Percentiles rank a stretch among this genome's conserved stretches.
phyloP scores from a whole-genome alignment of 306 rosid genomes.

The Prunus kanzakura region DNA sequence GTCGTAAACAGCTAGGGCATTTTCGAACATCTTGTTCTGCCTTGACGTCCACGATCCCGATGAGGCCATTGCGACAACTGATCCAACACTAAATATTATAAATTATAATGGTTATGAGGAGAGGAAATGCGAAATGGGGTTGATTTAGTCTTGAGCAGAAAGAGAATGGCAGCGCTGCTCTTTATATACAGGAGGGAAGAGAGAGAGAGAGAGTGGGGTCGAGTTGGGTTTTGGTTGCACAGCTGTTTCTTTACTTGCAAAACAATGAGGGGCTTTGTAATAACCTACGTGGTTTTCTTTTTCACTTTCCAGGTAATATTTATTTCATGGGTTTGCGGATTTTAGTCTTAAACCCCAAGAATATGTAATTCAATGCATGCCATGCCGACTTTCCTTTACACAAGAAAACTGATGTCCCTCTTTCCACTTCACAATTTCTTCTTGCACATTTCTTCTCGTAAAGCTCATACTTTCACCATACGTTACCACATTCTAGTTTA shows the following conservation, averaged over 20 bases:
- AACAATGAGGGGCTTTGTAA: slow-evolving; percentile 33
- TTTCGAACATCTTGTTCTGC: slow-evolving; percentile 77
- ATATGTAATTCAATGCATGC: slow-evolving; percentile 2
- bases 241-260: slow-evolving; percentile 40
- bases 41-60: slow-evolving; percentile 66
- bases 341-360: slow-evolving; percentile 19
- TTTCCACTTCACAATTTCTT: background rate
- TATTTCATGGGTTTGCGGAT: slow-evolving; percentile 13
- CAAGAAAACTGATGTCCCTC: slow-evolving; percentile 3
- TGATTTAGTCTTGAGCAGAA: slow-evolving; percentile 13
- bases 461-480: background rate
- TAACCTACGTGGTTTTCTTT: slow-evolving; percentile 20
- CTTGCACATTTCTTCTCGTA: background rate
- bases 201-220: slow-evolving; percentile 5
- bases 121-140: background rate
- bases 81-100: too few species aligned
- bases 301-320: slow-evolving; percentile 14
- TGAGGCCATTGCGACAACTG: slow-evolving; percentile 14
- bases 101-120: background rate
- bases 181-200: slow-evolving; percentile 35
- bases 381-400: slow-evolving; percentile 22
- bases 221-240: slow-evolving; percentile 11
- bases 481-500: background rate
- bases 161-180: slow-evolving; percentile 24
- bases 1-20: slow-evolving; percentile 59